Evolutionary conservation across 1,284 basidiomycete genomes (phyloP).

Genomic region (Irpex rosettiformis): DNA sequence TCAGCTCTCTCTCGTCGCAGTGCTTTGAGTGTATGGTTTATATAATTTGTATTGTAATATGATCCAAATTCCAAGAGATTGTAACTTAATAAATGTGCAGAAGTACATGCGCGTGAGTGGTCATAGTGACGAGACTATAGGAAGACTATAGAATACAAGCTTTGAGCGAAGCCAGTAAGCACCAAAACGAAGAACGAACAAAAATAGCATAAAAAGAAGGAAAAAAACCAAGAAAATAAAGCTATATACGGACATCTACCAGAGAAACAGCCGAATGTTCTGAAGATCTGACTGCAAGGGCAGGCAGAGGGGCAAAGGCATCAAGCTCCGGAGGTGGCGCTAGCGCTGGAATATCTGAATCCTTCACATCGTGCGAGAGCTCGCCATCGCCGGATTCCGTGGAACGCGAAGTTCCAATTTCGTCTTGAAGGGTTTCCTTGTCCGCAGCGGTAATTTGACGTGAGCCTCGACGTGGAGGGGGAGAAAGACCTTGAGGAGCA

Average conservation of each 20-base stretch:
- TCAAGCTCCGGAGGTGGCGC: slow-evolving; percentile 13
- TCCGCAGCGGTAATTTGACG: slow-evolving; percentile 31
- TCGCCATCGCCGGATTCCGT: neutral
- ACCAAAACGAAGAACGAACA: neutral
- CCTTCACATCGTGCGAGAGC: neutral
- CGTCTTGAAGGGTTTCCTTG: slow-evolving; percentile 19
- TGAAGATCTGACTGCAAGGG: slow-evolving; percentile 9
- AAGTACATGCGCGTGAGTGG: slow-evolving; percentile 10
- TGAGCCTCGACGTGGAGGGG: slow-evolving; percentile 58
- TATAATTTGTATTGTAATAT: slow-evolving; percentile 17
- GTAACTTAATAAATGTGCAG: slow-evolving; percentile 12
- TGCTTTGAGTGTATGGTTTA: slow-evolving; percentile 12
- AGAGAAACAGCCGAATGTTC: slow-evolving; percentile 18
- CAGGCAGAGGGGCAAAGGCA: slow-evolving; percentile 9
- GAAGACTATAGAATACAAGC: slow-evolving; percentile 8
- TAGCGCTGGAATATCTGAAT: neutral
- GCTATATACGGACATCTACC: slow-evolving; percentile 15
- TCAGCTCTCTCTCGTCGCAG: slow-evolving; percentile 10
- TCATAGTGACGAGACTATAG: neutral
- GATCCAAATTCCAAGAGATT: slow-evolving; percentile 10
- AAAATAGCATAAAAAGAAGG: slow-evolving; percentile 8
- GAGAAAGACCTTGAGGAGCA: slow-evolving; percentile 42
- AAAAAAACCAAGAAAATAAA: slow-evolving; percentile 9
- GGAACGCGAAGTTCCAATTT: slow-evolving; percentile 5
- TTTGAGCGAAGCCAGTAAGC: slow-evolving; percentile 4